Conservation (phyloP, 305 asterid species). For the Solanum chacoense region DNA sequence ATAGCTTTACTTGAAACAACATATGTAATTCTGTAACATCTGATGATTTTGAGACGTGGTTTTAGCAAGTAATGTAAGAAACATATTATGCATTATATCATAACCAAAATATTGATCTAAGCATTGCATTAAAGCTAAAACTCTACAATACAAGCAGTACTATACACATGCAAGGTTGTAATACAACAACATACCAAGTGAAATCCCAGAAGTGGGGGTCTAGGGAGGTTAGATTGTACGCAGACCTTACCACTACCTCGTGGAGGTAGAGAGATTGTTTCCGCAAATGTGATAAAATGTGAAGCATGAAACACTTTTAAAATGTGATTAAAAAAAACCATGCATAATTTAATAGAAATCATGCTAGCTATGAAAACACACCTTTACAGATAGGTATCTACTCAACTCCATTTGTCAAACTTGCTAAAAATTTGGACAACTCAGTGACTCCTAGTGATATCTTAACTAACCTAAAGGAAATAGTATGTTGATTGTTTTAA, state of each 20-base stretch:
- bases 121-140: background rate
- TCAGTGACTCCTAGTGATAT: slow-evolving; percentile 20
- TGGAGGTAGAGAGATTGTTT: background rate
- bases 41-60: background rate
- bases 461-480: slow-evolving; percentile 1
- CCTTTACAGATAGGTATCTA: background rate
- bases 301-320: background rate
- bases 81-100: background rate
- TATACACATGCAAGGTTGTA: background rate
- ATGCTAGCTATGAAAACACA: background rate
- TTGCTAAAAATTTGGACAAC: slow-evolving; percentile 15
- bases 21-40: background rate
- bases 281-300: background rate
- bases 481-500: background rate
- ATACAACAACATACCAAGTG: background rate
- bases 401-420: background rate
- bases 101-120: background rate
- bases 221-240: background rate
- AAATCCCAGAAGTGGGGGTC: background rate
- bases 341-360: background rate
- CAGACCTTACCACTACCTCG: background rate
- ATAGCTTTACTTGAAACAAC: background rate
- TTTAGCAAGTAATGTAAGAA: background rate
- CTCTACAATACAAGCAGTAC: background rate
- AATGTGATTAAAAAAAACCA: background rate